Percentiles rank a stretch among this genome's conserved stretches.
phyloP scores from a whole-genome alignment of 495 filamentous ascomycete genomes.

The Xylaria grammica region DNA sequence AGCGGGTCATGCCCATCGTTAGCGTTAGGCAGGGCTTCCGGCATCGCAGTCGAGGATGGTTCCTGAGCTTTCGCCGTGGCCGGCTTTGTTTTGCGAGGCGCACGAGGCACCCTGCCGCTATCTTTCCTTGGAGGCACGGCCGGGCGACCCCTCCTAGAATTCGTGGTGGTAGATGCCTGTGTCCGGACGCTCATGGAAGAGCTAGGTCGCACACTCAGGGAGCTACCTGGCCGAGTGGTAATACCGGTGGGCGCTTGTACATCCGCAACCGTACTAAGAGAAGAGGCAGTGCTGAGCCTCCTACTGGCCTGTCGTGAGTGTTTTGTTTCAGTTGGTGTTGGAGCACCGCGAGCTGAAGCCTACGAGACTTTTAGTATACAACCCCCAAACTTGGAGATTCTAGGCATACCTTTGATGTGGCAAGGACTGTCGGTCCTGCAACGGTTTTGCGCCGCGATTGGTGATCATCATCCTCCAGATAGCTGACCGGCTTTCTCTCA shows the following conservation, averaged over 20 bases:
- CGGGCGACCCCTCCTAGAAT: constrained; percentile 54
- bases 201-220: constrained; percentile 44
- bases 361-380: constrained; percentile 23
- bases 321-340: constrained; percentile 40
- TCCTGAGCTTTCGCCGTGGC: constrained; percentile 46
- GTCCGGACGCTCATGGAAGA: constrained; percentile 44
- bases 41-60: constrained; percentile 4
- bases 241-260: constrained; percentile 20
- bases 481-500: constrained; percentile 64
- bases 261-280: constrained; percentile 24
- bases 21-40: not conserved
- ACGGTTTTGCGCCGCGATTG: constrained; percentile 70
- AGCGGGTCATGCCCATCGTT: not conserved
- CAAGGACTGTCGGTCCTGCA: constrained; percentile 56
- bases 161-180: constrained; percentile 32
- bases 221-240: constrained; percentile 42
- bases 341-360: constrained; percentile 44
- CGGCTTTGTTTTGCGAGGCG: constrained; percentile 53
- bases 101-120: constrained; percentile 36
- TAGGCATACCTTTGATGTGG: constrained; percentile 51
- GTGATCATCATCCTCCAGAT: constrained; percentile 55
- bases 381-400: not conserved
- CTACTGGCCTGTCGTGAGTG: constrained; percentile 35
- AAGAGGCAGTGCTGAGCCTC: constrained; percentile 47
- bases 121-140: constrained; percentile 47